A percentile compares a stretch with the other conserved stretches of the same genome.
phyloP scores from a whole-genome alignment of 345 rosid genomes.

The Conringia planisiliqua region DNA sequence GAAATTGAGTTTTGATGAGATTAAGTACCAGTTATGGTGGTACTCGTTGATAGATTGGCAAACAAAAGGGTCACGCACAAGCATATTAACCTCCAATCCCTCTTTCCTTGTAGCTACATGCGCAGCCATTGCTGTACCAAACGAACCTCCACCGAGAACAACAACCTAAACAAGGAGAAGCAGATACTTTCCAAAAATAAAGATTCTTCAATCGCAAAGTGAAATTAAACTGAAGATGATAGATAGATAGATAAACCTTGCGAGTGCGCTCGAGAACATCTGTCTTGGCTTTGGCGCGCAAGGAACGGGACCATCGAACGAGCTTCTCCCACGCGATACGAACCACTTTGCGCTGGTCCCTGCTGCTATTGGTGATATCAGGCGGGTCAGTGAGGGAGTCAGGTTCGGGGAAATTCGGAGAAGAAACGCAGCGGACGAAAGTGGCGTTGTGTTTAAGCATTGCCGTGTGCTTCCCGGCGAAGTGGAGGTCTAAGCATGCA shows the following conservation, averaged over 20 bases:
- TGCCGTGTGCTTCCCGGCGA: slow-evolving; percentile 20
- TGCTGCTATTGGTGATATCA: slow-evolving; percentile 29
- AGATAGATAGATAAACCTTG: slow-evolving; percentile 43
- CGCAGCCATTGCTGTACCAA: slow-evolving; percentile 95
- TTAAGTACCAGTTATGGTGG: slow-evolving; percentile 53
- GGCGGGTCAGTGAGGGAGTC: slow-evolving; percentile 19
- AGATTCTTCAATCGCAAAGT: background rate
- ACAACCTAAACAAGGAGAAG: slow-evolving; percentile 54
- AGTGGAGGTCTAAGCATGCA: slow-evolving; percentile 33
- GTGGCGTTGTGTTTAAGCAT: slow-evolving; percentile 24
- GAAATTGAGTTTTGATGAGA: background rate
- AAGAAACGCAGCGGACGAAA: slow-evolving; percentile 30
- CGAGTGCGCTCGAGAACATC: slow-evolving; percentile 75
- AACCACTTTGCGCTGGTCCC: slow-evolving; percentile 64
- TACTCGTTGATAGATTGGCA: slow-evolving; percentile 63
- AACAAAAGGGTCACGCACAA: slow-evolving; percentile 69
- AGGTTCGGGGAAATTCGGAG: slow-evolving; percentile 20
- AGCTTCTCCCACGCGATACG: slow-evolving; percentile 88
- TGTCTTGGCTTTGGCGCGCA: slow-evolving; percentile 70
- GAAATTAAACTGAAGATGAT: background rate
- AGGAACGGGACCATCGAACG: slow-evolving; percentile 87
- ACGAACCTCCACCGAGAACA: slow-evolving; percentile 96
- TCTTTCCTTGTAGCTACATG: slow-evolving; percentile 75
- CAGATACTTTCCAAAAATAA: background rate
- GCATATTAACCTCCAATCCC: slow-evolving; percentile 70